Conservation (phyloP, 2,329 filamentous ascomycete species). For the Aspergillus floridensis region DNA sequence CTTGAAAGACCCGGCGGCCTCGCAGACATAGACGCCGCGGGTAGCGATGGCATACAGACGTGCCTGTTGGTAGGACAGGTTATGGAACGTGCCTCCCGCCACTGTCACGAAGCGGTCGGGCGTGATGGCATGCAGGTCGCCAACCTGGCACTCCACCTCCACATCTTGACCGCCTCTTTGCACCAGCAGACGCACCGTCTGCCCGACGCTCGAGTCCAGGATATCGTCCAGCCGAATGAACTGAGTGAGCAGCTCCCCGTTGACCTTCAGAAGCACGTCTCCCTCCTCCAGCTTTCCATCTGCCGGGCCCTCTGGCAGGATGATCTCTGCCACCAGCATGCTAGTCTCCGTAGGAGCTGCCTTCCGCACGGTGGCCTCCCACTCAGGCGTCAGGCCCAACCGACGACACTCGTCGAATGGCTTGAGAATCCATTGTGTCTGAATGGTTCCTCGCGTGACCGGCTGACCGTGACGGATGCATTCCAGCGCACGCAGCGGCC, state of each 20-base stretch:
- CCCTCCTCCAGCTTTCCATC: constrained; percentile 87
- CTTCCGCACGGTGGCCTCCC: constrained; percentile 80
- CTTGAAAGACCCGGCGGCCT: constrained; percentile 90
- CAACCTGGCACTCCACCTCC: constrained; percentile 79
- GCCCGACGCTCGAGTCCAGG: constrained; percentile 79
- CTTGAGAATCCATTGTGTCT: constrained; percentile 95
- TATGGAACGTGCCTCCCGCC: constrained; percentile 90
- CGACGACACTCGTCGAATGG: constrained; percentile 95
- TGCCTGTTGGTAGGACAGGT: constrained; percentile 97
- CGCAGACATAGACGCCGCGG: constrained; percentile 90
- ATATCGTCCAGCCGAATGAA: constrained; percentile 91
- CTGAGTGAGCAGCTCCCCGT: constrained; percentile 86
- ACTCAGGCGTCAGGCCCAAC: constrained; percentile 76
- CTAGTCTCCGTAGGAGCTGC: constrained; percentile 90
- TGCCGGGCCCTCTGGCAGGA: constrained; percentile 85
- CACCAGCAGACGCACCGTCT: constrained; percentile 74
- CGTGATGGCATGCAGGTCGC: constrained; percentile 89
- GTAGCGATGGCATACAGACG: constrained; percentile 89
- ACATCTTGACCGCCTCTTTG: constrained; percentile 87
- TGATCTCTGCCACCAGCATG: constrained; percentile 94
- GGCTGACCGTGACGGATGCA: constrained; percentile 74
- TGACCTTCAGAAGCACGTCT: constrained; percentile 89
- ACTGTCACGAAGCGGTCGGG: constrained; percentile 95
- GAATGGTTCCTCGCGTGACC: constrained; percentile 91
- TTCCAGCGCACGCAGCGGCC: constrained; percentile 79